phyloP scores from a whole-genome alignment of 257 asterid species.

The Gentiana straminea region DNA sequence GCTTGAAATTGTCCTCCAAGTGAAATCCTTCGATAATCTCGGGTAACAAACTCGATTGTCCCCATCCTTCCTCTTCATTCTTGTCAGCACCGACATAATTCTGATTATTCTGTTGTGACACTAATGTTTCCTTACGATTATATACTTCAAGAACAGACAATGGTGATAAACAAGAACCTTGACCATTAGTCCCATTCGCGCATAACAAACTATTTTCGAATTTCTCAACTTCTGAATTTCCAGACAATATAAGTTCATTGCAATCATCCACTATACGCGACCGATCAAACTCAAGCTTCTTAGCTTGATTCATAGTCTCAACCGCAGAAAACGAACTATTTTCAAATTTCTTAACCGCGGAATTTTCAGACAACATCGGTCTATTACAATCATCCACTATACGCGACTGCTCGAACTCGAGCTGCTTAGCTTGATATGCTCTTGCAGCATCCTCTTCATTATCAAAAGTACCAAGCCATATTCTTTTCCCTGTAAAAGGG shows the following conservation, averaged over 20 bases:
- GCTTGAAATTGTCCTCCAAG: constrained; percentile 10
- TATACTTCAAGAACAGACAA: background rate
- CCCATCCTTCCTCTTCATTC: background rate
- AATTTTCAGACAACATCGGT: constrained; percentile 1
- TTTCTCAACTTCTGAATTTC: background rate
- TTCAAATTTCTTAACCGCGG: constrained; percentile 4
- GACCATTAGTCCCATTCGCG: background rate
- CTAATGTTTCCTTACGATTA: background rate
- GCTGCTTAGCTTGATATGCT: constrained; percentile 23
- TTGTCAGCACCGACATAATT: background rate
- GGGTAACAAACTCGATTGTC: constrained; percentile 8
- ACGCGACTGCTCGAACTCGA: constrained; percentile 12
- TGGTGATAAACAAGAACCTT: too few relatives aligned
- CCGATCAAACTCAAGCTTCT: background rate
- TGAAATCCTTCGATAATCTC: constrained; percentile 7
- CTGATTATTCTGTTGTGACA: too few relatives aligned
- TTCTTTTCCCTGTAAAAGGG: constrained; percentile 16
- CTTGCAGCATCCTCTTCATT: constrained; percentile 21
- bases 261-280: background rate
- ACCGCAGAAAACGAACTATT: constrained; percentile 5
- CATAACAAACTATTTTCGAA: background rate
- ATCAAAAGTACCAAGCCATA: constrained; percentile 31
- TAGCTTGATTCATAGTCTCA: constrained; percentile 5
- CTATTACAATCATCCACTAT: constrained; percentile 4
- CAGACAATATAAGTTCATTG: background rate